Percentiles rank a stretch among this genome's conserved stretches.
These are phyloP conservation scores for Saccharomycopsis crataegensis DNA, from an alignment of 1,139 yeast species.

Conservation along the genomic window DNA sequence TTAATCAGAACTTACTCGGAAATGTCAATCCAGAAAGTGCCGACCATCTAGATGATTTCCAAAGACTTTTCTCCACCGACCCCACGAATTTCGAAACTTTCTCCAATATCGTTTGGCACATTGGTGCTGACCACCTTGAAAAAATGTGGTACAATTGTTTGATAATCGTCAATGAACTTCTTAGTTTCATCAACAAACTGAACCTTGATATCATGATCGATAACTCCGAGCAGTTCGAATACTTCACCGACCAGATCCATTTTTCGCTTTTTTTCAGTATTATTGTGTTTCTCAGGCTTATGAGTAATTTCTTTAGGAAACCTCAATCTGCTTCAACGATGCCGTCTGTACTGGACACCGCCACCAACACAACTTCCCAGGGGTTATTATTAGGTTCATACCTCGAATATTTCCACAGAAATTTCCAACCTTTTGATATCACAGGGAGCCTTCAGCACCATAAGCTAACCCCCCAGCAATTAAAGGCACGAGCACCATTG, in stretches of 20 bases:
- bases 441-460: conserved; percentile 1
- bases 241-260: conserved; percentile 61
- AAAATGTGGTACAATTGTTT: conserved; percentile 9
- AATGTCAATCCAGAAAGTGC: background rate
- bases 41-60: background rate
- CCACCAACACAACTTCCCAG: background rate
- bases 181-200: conserved; percentile 13
- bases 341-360: background rate
- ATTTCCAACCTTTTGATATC: conserved; percentile 1
- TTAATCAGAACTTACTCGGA: conserved; percentile 7
- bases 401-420: conserved; percentile 5
- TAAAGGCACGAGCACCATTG: background rate
- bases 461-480: conserved; percentile 2
- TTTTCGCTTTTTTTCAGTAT: conserved; percentile 29
- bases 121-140: background rate
- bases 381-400: background rate
- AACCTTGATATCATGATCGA: conserved; percentile 11
- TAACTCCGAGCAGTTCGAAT: conserved; percentile 59
- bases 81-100: conserved; percentile 10
- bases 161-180: conserved; percentile 11
- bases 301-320: background rate
- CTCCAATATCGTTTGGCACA: conserved; percentile 2
- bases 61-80: background rate
- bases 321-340: background rate
- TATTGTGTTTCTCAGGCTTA: conserved; percentile 8